A percentile compares a stretch with the other conserved stretches of the same genome.
phyloP scores from a whole-genome alignment of 2,329 filamentous ascomycete species.

The Pseudogymnoascus sp. region DNA sequence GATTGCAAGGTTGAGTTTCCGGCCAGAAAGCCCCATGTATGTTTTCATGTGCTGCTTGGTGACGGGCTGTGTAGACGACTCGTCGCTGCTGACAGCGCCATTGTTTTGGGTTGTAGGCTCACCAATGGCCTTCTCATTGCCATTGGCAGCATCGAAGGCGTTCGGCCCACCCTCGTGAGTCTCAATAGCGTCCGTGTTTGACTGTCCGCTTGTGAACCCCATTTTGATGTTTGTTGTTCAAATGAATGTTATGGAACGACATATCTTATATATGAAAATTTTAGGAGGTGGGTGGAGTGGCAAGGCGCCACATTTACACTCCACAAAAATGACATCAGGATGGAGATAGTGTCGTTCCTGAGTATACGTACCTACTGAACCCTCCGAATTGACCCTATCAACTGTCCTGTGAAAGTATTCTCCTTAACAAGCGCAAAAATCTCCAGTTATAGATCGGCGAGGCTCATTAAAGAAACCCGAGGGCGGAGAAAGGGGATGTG shows the following conservation, averaged over 20 bases:
- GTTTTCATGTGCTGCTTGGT: not conserved
- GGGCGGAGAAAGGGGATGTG: not conserved
- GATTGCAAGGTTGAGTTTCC: not conserved
- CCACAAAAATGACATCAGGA: slow-evolving; percentile 8
- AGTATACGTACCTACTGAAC: not conserved
- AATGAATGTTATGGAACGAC: not conserved
- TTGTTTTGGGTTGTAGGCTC: not conserved
- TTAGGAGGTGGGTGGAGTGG: not conserved
- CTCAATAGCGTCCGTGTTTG: not conserved
- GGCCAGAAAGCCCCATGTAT: not conserved
- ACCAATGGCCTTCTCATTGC: not conserved
- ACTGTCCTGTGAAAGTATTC: not conserved
- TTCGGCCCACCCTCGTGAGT: not conserved
- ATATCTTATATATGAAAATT: not conserved
- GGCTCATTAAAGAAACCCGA: not conserved
- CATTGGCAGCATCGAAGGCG: not conserved
- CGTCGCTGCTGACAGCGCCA: not conserved
- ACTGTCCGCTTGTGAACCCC: not conserved
- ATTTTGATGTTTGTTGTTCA: not conserved
- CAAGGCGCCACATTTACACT: not conserved
- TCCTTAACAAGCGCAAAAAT: not conserved
- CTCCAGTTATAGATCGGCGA: not conserved
- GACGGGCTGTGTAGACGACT: not conserved
- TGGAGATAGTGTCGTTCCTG: not conserved
- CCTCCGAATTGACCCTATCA: not conserved